Evolutionary conservation across 2,329 filamentous ascomycete species (phyloP).

Genomic region (Aspergillus viridinutans): DNA sequence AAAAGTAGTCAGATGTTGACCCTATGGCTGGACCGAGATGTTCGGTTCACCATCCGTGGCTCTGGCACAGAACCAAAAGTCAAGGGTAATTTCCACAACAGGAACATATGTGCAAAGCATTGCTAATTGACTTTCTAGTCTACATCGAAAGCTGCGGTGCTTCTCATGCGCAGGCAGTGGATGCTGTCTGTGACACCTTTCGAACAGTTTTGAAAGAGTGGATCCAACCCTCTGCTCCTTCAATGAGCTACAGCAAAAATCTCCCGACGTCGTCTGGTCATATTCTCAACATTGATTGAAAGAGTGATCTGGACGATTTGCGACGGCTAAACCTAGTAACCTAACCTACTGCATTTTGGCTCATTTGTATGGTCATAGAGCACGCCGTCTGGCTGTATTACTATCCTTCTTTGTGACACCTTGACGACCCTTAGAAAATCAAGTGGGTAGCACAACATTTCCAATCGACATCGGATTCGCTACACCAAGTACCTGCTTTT

Average conservation of each 20-base stretch:
- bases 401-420: neutral
- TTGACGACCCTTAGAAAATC: neutral
- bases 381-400: neutral
- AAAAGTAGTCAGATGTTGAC: conserved; percentile 61
- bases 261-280: conserved; percentile 38
- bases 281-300: conserved; percentile 23
- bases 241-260: conserved; percentile 33
- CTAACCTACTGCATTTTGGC: neutral
- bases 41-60: conserved; percentile 57
- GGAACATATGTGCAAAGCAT: neutral
- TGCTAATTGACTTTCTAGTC: conserved; percentile 22
- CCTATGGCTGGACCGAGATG: conserved; percentile 49
- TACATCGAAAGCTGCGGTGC: conserved; percentile 41
- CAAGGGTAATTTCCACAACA: conserved; percentile 43
- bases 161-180: conserved; percentile 32
- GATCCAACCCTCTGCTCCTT: conserved; percentile 35
- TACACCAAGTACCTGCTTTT: neutral
- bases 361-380: neutral
- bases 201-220: conserved; percentile 35
- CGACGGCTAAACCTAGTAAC: neutral
- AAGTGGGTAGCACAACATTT: neutral
- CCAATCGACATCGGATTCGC: neutral
- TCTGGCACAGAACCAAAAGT: conserved; percentile 66
- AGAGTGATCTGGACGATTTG: neutral
- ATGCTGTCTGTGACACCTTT: conserved; percentile 36